These are phyloP conservation scores for Sporothrix pallida DNA, from an alignment of 2,329 filamentous ascomycete species.

Conservation along the genomic window DNA sequence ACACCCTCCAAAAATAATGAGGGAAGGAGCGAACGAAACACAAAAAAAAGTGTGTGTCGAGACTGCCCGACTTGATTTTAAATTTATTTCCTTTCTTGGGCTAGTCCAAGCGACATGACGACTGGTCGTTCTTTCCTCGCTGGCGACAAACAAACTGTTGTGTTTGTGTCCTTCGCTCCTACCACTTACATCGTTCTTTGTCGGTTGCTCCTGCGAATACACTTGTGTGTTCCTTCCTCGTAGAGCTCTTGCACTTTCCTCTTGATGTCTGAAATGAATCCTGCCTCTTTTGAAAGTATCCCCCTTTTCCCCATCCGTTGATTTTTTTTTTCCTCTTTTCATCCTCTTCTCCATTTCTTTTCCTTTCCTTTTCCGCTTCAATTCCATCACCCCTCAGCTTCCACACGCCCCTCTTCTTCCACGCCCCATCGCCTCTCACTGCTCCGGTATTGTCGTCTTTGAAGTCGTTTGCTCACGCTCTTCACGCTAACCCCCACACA, in stretches of 20 bases:
- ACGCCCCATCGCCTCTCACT: conserved; percentile 1
- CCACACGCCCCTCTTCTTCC: not conserved
- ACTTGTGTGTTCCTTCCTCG: not conserved
- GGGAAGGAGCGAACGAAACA: not conserved
- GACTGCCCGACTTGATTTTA: not conserved
- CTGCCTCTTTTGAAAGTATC: not conserved
- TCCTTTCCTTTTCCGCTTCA: conserved; percentile 10
- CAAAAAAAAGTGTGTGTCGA: not conserved
- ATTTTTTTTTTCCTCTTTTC: not conserved
- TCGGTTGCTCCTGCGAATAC: not conserved
- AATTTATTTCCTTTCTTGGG: conserved; percentile 25
- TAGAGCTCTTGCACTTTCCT: conserved; percentile 6
- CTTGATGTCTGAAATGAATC: not conserved
- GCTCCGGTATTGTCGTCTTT: conserved; percentile 15
- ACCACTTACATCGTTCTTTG: not conserved
- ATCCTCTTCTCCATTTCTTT: not conserved
- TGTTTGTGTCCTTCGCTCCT: not conserved
- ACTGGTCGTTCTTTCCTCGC: conserved; percentile 20
- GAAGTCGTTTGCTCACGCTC: conserved; percentile 31
- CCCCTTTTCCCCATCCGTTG: not conserved
- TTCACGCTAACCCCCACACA: conserved; percentile 41
- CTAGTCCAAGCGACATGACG: conserved; percentile 20
- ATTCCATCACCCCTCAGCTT: not conserved
- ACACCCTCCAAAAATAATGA: too few relatives aligned
- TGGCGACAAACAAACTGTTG: not conserved